phyloP scores from a whole-genome alignment of 352 stramenopile species.

The Phytophthora uliginosa region DNA sequence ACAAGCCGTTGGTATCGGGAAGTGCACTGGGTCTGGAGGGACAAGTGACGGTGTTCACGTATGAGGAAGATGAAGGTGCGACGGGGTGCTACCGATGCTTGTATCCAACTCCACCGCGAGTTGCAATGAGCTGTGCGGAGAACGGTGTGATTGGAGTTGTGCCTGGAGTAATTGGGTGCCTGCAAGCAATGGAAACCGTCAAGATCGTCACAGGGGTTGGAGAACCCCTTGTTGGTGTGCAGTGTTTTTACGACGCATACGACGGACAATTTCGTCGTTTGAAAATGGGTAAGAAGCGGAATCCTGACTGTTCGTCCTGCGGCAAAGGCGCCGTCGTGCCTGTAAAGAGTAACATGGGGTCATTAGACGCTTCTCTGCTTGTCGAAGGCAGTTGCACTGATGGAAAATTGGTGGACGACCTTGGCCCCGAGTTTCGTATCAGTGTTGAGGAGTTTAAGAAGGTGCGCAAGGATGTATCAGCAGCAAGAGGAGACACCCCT shows the following conservation, averaged over 20 bases:
- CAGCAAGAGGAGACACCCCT: neutral
- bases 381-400: slow-evolving; percentile 25
- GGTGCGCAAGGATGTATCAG: slow-evolving; percentile 27
- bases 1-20: slow-evolving; percentile 94
- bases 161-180: slow-evolving; percentile 94
- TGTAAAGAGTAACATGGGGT: neutral
- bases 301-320: slow-evolving; percentile 54
- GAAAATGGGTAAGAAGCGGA: slow-evolving; percentile 56
- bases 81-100: slow-evolving; percentile 97
- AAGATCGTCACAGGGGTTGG: slow-evolving; percentile 91
- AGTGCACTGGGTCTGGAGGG: slow-evolving; percentile 97
- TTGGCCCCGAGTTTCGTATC: slow-evolving; percentile 46
- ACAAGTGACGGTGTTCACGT: slow-evolving; percentile 97
- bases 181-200: slow-evolving; percentile 95
- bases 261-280: slow-evolving; percentile 76
- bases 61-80: slow-evolving; percentile 46
- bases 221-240: slow-evolving; percentile 60
- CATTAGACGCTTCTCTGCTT: slow-evolving; percentile 21
- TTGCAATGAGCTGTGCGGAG: slow-evolving; percentile 92
- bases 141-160: slow-evolving; percentile 98
- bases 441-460: slow-evolving; percentile 48
- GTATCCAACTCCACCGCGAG: slow-evolving; percentile 90
- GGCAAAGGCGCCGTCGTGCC: slow-evolving; percentile 1
- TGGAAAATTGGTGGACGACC: slow-evolving; percentile 10
- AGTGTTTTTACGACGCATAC: slow-evolving; percentile 87